Conservation (phyloP, 352 stramenopile species). For the Paralagenidium karlingii region DNA sequence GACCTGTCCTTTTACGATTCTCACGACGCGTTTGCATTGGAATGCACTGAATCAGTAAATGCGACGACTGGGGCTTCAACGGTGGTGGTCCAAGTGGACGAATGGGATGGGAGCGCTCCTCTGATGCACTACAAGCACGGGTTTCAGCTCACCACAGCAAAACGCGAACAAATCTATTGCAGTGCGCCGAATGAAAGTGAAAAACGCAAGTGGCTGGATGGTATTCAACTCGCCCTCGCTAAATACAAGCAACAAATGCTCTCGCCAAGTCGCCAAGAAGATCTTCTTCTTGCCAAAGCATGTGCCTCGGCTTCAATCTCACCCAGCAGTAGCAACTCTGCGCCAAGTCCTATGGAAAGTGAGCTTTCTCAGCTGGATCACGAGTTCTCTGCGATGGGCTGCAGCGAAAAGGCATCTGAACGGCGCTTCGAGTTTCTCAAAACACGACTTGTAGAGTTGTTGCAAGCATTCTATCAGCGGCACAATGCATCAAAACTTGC, state of each 20-base stretch:
- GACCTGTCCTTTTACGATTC: conserved; percentile 27
- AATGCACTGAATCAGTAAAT: too few species aligned
- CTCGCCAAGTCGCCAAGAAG: too few species aligned
- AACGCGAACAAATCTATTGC: conserved; percentile 41
- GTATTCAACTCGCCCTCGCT: conserved; percentile 37
- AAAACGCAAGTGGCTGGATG: conserved; percentile 48
- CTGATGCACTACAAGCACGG: conserved; percentile 60
- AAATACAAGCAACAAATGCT: conserved; percentile 16
- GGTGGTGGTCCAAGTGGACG: conserved; percentile 1
- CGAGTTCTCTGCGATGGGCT: too few species aligned
- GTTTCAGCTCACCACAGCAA: conserved; percentile 50
- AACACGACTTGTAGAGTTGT: too few species aligned
- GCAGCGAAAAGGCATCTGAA: too few species aligned
- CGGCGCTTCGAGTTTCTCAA: too few species aligned
- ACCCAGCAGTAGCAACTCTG: too few species aligned
- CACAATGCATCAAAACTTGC: conserved; percentile 46
- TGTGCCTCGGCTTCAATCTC: too few species aligned
- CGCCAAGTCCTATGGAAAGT: too few species aligned
- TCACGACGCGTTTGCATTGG: conserved; percentile 17
- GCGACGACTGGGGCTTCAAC: too few species aligned
- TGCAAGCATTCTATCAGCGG: conserved; percentile 40
- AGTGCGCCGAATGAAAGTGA: conserved; percentile 45
- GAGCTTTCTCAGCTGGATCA: too few species aligned
- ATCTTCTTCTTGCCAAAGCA: too few species aligned
- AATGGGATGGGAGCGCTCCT: conserved; percentile 47